phyloP scores from a whole-genome alignment of 1,284 basidiomycete species.

The Meripilus lineatus region DNA sequence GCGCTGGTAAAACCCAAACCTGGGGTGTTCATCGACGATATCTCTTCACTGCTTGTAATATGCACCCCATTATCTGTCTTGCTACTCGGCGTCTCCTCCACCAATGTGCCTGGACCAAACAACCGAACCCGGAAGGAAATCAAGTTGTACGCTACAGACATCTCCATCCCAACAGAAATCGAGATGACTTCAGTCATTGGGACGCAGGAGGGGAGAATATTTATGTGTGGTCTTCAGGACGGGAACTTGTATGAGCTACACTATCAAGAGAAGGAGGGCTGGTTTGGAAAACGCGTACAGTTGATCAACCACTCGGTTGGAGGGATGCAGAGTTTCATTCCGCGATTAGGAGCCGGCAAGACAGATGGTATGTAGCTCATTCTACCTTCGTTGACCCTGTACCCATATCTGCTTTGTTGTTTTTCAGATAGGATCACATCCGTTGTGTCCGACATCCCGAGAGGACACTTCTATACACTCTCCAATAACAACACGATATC shows the following conservation, averaged over 20 bases:
- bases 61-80: conserved; percentile 83
- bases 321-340: conserved; percentile 70
- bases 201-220: conserved; percentile 82
- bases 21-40: conserved; percentile 90
- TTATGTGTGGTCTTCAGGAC: conserved; percentile 85
- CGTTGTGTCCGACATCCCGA: conserved; percentile 60
- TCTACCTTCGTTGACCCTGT: not conserved
- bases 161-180: conserved; percentile 73
- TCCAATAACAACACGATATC: conserved; percentile 67
- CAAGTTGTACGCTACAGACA: conserved; percentile 88
- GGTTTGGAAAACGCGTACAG: conserved; percentile 86
- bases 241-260: conserved; percentile 91
- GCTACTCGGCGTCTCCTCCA: conserved; percentile 79
- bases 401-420: conserved; percentile 11
- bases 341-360: conserved; percentile 54
- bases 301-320: conserved; percentile 79
- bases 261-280: conserved; percentile 89
- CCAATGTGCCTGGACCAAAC: conserved; percentile 40
- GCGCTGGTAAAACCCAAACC: conserved; percentile 77
- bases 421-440: conserved; percentile 64
- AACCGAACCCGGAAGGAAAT: conserved; percentile 61
- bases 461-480: conserved; percentile 74
- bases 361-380: conserved; percentile 47
- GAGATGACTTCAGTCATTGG: conserved; percentile 83
- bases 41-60: conserved; percentile 86